These are phyloP conservation scores for Fabrea salina DNA, from an alignment of 169 alveolate species.

Conservation along the genomic window DNA sequence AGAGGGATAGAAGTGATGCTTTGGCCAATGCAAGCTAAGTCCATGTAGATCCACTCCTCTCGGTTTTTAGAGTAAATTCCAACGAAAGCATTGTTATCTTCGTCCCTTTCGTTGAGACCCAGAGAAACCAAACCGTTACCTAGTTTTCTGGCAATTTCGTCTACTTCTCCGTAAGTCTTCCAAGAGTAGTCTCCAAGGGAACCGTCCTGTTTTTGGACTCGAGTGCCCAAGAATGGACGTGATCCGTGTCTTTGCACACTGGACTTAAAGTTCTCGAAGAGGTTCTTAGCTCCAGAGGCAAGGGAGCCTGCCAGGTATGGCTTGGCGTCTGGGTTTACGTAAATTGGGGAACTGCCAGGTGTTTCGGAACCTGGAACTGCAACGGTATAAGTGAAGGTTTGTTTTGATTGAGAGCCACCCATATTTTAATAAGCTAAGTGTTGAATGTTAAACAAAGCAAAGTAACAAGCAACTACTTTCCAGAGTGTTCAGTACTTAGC, in stretches of 20 bases:
- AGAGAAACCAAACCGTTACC: constrained; percentile 17
- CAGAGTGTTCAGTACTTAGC: too few relatives aligned
- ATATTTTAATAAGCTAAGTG: too few relatives aligned
- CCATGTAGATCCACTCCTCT: constrained; percentile 84
- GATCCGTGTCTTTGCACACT: neutral
- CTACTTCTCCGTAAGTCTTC: constrained; percentile 36
- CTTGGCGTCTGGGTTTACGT: neutral
- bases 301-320: too few relatives aligned
- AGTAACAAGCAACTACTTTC: too few relatives aligned
- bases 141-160: neutral
- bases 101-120: constrained; percentile 20
- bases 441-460: too few relatives aligned
- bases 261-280: neutral
- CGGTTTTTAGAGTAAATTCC: constrained; percentile 83
- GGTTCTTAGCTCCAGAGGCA: constrained; percentile 7
- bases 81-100: constrained; percentile 45
- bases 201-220: constrained; percentile 9
- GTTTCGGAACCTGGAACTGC: neutral
- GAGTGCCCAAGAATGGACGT: neutral
- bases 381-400: neutral
- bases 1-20: constrained; percentile 67
- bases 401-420: neutral
- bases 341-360: neutral
- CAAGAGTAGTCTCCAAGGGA: constrained; percentile 39
- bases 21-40: constrained; percentile 70